A percentile compares a stretch with the other conserved stretches of the same genome.
Evolutionary conservation across 2,329 filamentous ascomycete species (phyloP).

Genomic region (Fusarium sacchari): DNA sequence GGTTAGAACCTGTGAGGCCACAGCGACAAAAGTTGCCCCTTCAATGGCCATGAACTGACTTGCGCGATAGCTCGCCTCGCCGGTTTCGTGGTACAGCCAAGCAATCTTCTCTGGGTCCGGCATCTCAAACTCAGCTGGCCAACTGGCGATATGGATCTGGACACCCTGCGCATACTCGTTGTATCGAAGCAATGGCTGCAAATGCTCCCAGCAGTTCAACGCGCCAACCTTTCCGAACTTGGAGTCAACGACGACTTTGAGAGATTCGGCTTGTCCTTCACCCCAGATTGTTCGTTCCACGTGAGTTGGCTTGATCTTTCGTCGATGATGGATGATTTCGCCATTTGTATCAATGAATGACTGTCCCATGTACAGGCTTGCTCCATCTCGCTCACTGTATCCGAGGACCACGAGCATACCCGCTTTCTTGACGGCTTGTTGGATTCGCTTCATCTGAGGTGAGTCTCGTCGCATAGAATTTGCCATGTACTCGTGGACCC

Average conservation of each 20-base stretch:
- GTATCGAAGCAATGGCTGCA: neutral
- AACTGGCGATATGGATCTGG: neutral
- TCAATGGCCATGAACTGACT: constrained; percentile 1
- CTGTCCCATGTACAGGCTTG: neutral
- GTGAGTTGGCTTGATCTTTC: neutral
- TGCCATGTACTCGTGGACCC: constrained; percentile 1
- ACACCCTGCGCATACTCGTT: constrained; percentile 1
- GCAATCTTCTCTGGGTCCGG: neutral
- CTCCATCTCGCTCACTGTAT: neutral
- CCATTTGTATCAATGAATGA: neutral
- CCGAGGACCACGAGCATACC: neutral
- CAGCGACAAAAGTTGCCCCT: neutral
- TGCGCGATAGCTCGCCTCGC: neutral
- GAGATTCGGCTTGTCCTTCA: neutral
- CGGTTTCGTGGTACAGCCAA: neutral
- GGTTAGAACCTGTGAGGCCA: neutral
- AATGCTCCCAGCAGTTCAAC: neutral
- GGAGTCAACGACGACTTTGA: neutral
- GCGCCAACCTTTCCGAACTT: neutral
- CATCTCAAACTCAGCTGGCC: neutral
- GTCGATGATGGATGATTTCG: neutral
- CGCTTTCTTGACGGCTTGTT: neutral
- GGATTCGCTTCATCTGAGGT: neutral
- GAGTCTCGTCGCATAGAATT: neutral
- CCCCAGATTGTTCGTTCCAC: neutral